Evolutionary conservation across 495 filamentous ascomycete genomes (phyloP), one percentile per base, ranked within the genome.

Genomic region (Lasiosphaeria ovina): DNA sequence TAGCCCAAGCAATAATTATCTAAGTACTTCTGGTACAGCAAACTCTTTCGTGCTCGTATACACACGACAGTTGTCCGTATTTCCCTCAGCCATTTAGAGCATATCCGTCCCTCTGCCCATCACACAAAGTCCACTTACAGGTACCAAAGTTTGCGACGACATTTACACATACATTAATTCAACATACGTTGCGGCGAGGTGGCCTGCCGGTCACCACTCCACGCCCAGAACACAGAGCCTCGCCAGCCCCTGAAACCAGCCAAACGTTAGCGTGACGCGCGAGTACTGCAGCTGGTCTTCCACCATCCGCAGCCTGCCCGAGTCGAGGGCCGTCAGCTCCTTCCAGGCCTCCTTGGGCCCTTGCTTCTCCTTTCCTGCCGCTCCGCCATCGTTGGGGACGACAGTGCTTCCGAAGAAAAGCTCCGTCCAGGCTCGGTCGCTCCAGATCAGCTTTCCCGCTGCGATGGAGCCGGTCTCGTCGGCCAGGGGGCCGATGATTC

Each of bases 381-480:
- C 42, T 17, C 11, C n/a, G 4, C 36, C 10, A 11, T 58, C 35
- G 9, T 12, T 38, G n/a, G n/a, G 14, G 12, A 24, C 2, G 24
- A 24, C 24, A 24, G 24, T 24, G 24, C n/a, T 68, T 11, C 80
- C 65, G 4, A 79, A 80, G 35, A 86, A 71, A 4, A 87, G 66
- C 47, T 84, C 73, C 16, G 74, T 70, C 82, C 82, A 87, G 4
- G 83, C 84, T 10, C 63, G 40, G 11, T 76, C 66, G 32, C 74
- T 76, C 74, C 83, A 83, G 16, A 86, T 66, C 3, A 86, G 66
- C 66, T 84, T 85, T 0, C 76, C 76, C 0, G 71, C 51, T 3
- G 65, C 60, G 34, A 84, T 72, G 45, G 66, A 72, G 3, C 79
- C 83, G 9, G 81, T 85, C 68, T 87, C 84, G 64, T 87, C 84